Base-by-base conservation (phyloP, 768 basidiomycete species). In the Pleurotus tuoliensis region DNA sequence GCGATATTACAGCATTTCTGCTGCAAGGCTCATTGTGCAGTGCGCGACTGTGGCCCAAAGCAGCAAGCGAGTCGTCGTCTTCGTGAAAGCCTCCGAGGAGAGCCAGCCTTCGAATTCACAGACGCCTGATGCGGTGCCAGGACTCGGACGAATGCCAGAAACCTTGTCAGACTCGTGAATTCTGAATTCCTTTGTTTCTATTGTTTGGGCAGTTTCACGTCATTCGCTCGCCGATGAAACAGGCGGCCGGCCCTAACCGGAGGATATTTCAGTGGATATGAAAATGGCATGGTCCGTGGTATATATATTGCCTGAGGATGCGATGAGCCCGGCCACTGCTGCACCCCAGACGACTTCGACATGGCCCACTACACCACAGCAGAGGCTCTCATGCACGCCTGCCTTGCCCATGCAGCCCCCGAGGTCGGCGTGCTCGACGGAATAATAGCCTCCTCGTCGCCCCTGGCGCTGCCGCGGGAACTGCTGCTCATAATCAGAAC, bases 401-500 rank as follows among this genome's bases (percentile, higher is more conserved):
- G 41, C 41, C 41, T 44, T 3, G 41, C 41, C 13, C 44, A 50
- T 13, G 59, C 63, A 4, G 57, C 41, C 38, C 38, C 43, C n/a
- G 58, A 57, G 34, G 56, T 48, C 18, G 57, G 51, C 45, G 34
- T 61, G 15, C 30, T 56, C 46, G 51, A 38, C 27, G 52, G 48
- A 20, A 58, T 56, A n/a, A 48, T 37, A 20, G 57, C 65, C 44
- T 44, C 56, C 22, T 57, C 50, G 38, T 61, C 54, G 53, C 40
- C 56, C 40, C 52, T 58, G 0, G 55, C 62, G 15, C 66, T 85
- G 18, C 83, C 83, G 13, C 61, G 75, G 18, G 84, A 86, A 58
- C 59, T 84, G n/a, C 73, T 83, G 43, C 71, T 82, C 38, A 61
- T 76, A 61, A 77, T 86, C 58, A 81, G 83, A 45, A 67, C 68